phyloP scores from a whole-genome alignment of 441 rosid species.

The Euphorbia schlechtendalii region DNA sequence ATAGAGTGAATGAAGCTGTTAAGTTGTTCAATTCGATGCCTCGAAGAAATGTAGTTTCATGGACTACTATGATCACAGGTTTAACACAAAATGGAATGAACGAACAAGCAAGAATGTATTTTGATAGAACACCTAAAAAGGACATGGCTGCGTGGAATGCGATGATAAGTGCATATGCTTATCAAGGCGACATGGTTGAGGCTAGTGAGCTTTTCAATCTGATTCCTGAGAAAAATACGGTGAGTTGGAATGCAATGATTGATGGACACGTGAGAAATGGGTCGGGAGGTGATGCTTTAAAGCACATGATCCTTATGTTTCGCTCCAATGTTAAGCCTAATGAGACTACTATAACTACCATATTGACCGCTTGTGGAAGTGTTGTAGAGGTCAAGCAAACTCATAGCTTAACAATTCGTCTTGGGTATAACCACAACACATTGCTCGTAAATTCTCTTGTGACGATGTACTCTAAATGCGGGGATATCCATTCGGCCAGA shows the following conservation, averaged over 20 bases:
- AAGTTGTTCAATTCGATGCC: slow-evolving; percentile 31
- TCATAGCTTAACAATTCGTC: slow-evolving; percentile 27
- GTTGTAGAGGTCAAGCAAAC: slow-evolving; percentile 25
- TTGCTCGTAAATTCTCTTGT: slow-evolving; percentile 29
- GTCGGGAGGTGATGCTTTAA: slow-evolving; percentile 23
- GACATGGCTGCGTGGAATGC: slow-evolving; percentile 36
- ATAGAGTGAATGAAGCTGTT: slow-evolving; percentile 24
- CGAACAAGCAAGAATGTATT: slow-evolving; percentile 23
- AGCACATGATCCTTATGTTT: slow-evolving; percentile 28
- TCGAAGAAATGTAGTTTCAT: slow-evolving; percentile 24
- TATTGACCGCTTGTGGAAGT: slow-evolving; percentile 26
- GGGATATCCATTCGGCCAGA: slow-evolving; percentile 32
- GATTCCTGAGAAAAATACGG: slow-evolving; percentile 24
- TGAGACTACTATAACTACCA: slow-evolving; percentile 29
- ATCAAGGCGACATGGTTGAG: slow-evolving; percentile 24
- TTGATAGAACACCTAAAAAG: slow-evolving; percentile 27
- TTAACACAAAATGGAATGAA: slow-evolving; percentile 30
- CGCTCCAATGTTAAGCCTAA: slow-evolving; percentile 24
- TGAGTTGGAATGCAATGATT: slow-evolving; percentile 36
- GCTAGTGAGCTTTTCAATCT: slow-evolving; percentile 26
- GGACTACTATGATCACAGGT: slow-evolving; percentile 26
- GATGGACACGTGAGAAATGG: slow-evolving; percentile 34
- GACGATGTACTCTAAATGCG: slow-evolving; percentile 29
- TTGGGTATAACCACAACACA: slow-evolving; percentile 24
- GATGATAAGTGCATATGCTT: slow-evolving; percentile 30